Evolutionary conservation across 2,329 filamentous ascomycete genomes (phyloP), one percentile per base, ranked within the genome.

Genomic region (Aspergillus alliaceus): DNA sequence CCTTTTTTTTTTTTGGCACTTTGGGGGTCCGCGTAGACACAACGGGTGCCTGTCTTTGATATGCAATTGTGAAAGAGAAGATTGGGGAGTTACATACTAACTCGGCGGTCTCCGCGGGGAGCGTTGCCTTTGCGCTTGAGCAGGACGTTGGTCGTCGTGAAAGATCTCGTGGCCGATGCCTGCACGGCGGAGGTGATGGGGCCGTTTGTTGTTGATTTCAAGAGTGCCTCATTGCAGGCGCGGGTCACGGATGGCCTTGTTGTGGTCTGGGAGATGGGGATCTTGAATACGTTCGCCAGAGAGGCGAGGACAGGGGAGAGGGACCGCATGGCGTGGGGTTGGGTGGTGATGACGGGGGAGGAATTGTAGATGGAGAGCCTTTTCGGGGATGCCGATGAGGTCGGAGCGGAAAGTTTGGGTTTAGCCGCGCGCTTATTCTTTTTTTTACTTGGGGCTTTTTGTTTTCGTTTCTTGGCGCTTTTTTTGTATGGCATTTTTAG

Each of bases 211-310:
- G 57, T 40, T 22, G 18, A n/a, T 15, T 44, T 44, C 40, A 27
- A 7, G 51, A 67, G 59, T 46, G 60, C 52, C 44, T 65, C 64
- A 53, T 66, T 59, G 60, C 63, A 65, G 40, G 60, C 48, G 18
- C 61, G 54, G 54, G 59, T 56, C 46, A 68, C 57, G 27, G 65
- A 60, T 50, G 72, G 66, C 51, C 67, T 65, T 50, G 64, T 56
- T 3, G 69, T 61, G 22, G 70, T 61, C 54, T 71, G 62, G 7
- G 73, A 73, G 39, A 76, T 61, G 5, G 77, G 74, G 34, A 79
- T 76, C 48, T 70, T 72, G 67, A 80, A 79, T 37, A 74, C 76
- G 48, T 72, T 76, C 60, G 77, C 76, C 56, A 81, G 70, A 4
- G 75, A 78, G 59, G 74, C 70, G 61, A 79, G 75, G 5, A 75